phyloP scores from a whole-genome alignment of 257 asterid genomes.

The Gynochthodes officinalis region DNA sequence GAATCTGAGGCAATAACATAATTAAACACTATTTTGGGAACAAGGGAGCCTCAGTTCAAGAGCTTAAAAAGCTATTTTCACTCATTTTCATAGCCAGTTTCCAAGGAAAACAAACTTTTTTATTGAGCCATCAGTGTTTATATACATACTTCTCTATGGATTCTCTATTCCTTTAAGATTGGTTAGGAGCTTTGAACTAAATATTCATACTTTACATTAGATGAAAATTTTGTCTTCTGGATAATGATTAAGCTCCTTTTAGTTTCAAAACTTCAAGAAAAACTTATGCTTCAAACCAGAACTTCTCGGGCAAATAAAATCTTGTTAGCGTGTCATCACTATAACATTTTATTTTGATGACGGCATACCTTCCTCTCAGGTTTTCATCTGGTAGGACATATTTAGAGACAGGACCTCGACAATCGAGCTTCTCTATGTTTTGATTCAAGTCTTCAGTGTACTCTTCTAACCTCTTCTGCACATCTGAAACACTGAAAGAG shows the following conservation, averaged over 20 bases:
- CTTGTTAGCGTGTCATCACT: background rate
- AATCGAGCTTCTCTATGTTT: constrained; percentile 68
- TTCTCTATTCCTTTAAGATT: background rate
- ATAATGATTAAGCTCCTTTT: background rate
- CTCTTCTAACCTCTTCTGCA: constrained; percentile 60
- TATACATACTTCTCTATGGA: background rate
- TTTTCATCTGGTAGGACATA: constrained; percentile 87
- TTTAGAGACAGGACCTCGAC: constrained; percentile 82
- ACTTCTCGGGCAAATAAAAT: background rate
- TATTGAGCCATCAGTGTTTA: background rate
- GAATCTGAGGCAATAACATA: background rate
- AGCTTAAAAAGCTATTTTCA: background rate
- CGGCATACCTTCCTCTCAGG: constrained; percentile 79
- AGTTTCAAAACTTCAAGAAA: background rate
- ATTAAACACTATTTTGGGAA: background rate
- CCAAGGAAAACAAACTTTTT: background rate
- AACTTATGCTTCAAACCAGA: background rate
- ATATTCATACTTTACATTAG: no score
- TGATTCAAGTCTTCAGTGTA: constrained; percentile 81
- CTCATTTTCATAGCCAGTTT: background rate
- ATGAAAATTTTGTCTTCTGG: background rate
- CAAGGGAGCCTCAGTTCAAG: background rate
- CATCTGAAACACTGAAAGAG: constrained; percentile 70
- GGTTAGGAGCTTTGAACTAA: background rate
- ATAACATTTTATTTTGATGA: background rate